phyloP scores from a whole-genome alignment of 2,329 filamentous ascomycete genomes.

The Didymosphaeria variabile region DNA sequence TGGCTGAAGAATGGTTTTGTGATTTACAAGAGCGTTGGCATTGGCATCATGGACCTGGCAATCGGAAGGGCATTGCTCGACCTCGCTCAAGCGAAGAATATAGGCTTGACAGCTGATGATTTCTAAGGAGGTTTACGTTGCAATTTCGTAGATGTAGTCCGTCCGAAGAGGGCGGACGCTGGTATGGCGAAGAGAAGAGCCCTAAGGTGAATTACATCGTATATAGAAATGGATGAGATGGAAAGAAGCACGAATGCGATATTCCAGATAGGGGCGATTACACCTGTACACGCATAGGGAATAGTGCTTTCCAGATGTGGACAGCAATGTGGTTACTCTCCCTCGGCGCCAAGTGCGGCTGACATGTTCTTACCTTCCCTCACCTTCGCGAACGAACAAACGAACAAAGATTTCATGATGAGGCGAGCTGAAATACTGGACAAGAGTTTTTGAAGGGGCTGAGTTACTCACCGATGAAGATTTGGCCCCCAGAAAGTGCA shows the following conservation, averaged over 20 bases:
- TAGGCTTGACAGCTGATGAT: constrained; percentile 11
- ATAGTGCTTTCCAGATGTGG: background rate
- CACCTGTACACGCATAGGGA: background rate
- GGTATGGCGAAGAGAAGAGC: no score
- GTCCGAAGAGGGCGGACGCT: no score
- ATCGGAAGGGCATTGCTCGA: constrained; percentile 44
- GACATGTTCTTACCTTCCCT: background rate
- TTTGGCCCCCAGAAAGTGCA: no score
- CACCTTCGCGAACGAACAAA: background rate
- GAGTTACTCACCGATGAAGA: no score
- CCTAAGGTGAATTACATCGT: no score
- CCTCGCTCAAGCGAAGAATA: constrained; percentile 23
- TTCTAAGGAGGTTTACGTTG: background rate
- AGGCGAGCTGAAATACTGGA: no score
- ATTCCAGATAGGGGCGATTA: background rate
- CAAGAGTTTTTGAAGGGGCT: background rate
- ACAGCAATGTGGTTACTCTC: background rate
- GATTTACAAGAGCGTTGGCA: constrained; percentile 61
- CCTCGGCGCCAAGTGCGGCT: background rate
- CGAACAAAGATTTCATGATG: no score
- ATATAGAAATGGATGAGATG: no score
- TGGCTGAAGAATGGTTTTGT: constrained; percentile 50
- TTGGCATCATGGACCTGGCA: constrained; percentile 61
- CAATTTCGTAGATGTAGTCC: background rate
- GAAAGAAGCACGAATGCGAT: no score